phyloP scores from a whole-genome alignment of 176 grass and related monocot species.

The Oryza australiensis region DNA sequence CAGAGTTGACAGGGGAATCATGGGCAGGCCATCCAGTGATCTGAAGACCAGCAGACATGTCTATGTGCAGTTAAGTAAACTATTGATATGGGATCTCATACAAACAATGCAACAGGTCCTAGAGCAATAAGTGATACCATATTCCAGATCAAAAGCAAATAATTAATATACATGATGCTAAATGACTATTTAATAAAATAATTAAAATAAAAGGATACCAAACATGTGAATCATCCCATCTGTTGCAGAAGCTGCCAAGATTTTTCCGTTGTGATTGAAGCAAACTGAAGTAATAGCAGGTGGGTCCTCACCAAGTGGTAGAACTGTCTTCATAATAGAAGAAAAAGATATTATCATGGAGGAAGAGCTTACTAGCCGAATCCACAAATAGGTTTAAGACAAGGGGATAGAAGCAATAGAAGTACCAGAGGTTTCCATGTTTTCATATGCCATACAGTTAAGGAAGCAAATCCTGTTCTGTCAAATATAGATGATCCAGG shows the following conservation, averaged over 20 bases:
- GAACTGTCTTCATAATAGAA: slow-evolving; percentile 73
- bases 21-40: slow-evolving; percentile 99
- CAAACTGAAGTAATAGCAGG: slow-evolving; percentile 93
- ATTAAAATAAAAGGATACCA: slow-evolving; percentile 66
- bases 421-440: slow-evolving; percentile 89
- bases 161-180: neutral
- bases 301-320: slow-evolving; percentile 97
- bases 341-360: neutral
- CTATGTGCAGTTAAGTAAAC: slow-evolving; percentile 57
- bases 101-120: slow-evolving; percentile 13
- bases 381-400: slow-evolving; percentile 9
- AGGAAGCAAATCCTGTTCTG: slow-evolving; percentile 81
- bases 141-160: slow-evolving; percentile 18
- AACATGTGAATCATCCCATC: slow-evolving; percentile 99
- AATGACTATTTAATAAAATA: slow-evolving; percentile 6
- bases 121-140: slow-evolving; percentile 12
- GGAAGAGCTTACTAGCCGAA: slow-evolving; percentile 9
- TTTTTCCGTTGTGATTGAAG: slow-evolving; percentile 99
- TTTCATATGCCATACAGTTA: slow-evolving; percentile 99
- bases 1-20: slow-evolving; percentile 81
- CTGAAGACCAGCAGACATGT: slow-evolving; percentile 98
- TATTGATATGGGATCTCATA: slow-evolving; percentile 4
- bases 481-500: slow-evolving; percentile 72
- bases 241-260: slow-evolving; percentile 86
- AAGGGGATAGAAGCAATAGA: slow-evolving; percentile 37